Evolutionary conservation across 2,329 filamentous ascomycete genomes (phyloP).

Genomic region (Sarocladium kiliense): DNA sequence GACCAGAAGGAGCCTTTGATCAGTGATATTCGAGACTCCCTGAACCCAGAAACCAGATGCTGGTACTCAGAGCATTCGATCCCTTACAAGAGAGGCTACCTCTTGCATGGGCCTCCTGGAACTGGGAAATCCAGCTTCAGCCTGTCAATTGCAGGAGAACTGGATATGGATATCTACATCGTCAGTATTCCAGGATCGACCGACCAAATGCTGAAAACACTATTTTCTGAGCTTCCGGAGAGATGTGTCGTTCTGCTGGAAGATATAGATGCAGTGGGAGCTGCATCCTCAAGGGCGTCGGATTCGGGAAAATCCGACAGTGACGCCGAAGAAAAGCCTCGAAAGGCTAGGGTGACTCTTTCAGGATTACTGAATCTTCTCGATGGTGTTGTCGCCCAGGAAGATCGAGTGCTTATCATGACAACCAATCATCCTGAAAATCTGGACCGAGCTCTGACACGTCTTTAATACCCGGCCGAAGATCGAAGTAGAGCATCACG

Average conservation of each 20-base stretch:
- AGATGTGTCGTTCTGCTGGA: slow-evolving; percentile 34
- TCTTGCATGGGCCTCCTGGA: slow-evolving; percentile 32
- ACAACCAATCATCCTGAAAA: slow-evolving; percentile 20
- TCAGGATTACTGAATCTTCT: slow-evolving; percentile 16
- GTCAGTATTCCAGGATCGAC: slow-evolving; percentile 27
- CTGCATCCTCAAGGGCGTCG: slow-evolving; percentile 12
- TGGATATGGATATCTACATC: slow-evolving; percentile 30
- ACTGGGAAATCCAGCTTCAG: slow-evolving; percentile 34
- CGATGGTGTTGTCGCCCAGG: slow-evolving; percentile 17
- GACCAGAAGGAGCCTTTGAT: slow-evolving; percentile 18
- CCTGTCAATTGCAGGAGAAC: slow-evolving; percentile 28
- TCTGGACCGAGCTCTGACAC: slow-evolving; percentile 17
- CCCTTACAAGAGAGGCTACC: slow-evolving; percentile 28
- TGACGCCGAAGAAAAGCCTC: slow-evolving; percentile 8
- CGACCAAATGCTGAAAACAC: slow-evolving; percentile 26
- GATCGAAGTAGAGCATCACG: too few species aligned
- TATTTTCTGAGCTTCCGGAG: too few species aligned
- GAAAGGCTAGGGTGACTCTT: slow-evolving; percentile 12
- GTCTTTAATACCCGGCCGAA: too few species aligned
- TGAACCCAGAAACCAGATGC: slow-evolving; percentile 21
- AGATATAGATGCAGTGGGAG: slow-evolving; percentile 28
- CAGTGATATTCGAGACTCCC: slow-evolving; percentile 29
- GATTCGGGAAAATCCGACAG: slow-evolving; percentile 12
- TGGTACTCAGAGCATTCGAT: slow-evolving; percentile 26
- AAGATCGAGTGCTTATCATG: too few species aligned